Evolutionary conservation across 108 stramenopile genomes (phyloP), one percentile per base, ranked within the genome.

Genomic region (Skeletonema costatum): DNA sequence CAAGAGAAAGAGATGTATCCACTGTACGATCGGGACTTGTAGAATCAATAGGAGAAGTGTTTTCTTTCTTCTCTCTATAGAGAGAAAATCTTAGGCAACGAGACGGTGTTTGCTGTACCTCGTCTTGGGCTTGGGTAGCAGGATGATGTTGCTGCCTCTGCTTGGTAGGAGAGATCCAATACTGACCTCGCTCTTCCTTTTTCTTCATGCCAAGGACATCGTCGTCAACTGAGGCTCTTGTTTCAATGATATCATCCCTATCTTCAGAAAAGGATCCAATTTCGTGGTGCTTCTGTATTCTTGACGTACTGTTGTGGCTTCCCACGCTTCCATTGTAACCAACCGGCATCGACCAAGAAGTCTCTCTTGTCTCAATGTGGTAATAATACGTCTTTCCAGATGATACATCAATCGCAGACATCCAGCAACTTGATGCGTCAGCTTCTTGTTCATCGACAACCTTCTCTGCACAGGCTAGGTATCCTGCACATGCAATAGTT

Each of bases 331-430:
- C 14, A 12, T 19, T 51, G 14, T 77, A 48, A 21, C 64, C 85
- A 29, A 74, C 46, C 1, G 89, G 89, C 65, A 83, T 86, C 33
- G 36, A 58, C 89, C 89, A 89, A 16, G 85, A 87, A 12, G 87
- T 85, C 39, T 83, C 79, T 29, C 85, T 62, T 11, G 89, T 86
- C 36, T 72, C 76, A 10, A 76, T 76, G 56, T 89, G 80, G 68
- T 89, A 89, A 70, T 82, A 89, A 60, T 89, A 89, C 4, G 78
- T 81, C 2, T 74, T 61, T 12, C 85, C 87, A 39, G 83, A 71
- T 11, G 64, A 81, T 14, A 60, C 53, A 67, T 87, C 86, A 4
- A 61, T 60, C 4, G 81, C 87, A 14, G 82, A 42, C 64, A 75
- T 89, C 89, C 89, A 89, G 5, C n/a, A 17, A 33, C 6, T 63